Conservation (phyloP, 2,329 filamentous ascomycete genomes). For the Exophiala sp. region DNA sequence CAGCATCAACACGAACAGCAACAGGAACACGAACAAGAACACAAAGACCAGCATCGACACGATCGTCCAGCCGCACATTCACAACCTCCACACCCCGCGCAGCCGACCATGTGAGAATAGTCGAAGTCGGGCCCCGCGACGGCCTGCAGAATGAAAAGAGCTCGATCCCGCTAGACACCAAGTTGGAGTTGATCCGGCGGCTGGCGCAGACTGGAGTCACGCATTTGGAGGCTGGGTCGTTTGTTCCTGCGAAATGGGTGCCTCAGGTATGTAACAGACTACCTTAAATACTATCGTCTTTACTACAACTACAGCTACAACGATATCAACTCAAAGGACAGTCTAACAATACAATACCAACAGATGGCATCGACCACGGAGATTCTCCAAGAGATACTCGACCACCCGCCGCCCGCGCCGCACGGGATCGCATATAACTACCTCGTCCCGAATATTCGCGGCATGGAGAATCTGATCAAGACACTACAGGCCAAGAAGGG, state of each 20-base stretch:
- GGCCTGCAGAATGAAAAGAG: slow-evolving; percentile 51
- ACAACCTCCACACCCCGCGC: slow-evolving; percentile 30
- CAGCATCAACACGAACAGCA: too few relatives aligned
- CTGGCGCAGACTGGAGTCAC: slow-evolving; percentile 46
- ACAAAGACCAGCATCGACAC: not conserved
- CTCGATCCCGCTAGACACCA: slow-evolving; percentile 44
- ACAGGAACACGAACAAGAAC: too few relatives aligned
- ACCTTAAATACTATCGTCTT: too few relatives aligned
- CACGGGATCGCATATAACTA: slow-evolving; percentile 58
- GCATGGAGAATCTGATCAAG: slow-evolving; percentile 54
- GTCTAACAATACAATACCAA: not conserved
- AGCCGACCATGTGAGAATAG: slow-evolving; percentile 47
- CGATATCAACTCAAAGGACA: not conserved
- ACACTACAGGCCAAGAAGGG: slow-evolving; percentile 40
- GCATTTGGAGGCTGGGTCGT: slow-evolving; percentile 49
- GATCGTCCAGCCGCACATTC: slow-evolving; percentile 17
- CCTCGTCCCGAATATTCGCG: slow-evolving; percentile 58
- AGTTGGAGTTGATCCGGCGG: slow-evolving; percentile 45
- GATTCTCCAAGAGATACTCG: slow-evolving; percentile 52
- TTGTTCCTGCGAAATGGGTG: slow-evolving; percentile 51
- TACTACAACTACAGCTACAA: too few relatives aligned
- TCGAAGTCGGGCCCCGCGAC: slow-evolving; percentile 51
- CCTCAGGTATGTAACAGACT: slow-evolving; percentile 40
- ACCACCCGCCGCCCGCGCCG: slow-evolving; percentile 45
- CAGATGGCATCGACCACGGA: slow-evolving; percentile 61